These are phyloP conservation scores for Monilinia polystroma DNA, from an alignment of 2,329 filamentous ascomycete genomes.

Conservation along the genomic window DNA sequence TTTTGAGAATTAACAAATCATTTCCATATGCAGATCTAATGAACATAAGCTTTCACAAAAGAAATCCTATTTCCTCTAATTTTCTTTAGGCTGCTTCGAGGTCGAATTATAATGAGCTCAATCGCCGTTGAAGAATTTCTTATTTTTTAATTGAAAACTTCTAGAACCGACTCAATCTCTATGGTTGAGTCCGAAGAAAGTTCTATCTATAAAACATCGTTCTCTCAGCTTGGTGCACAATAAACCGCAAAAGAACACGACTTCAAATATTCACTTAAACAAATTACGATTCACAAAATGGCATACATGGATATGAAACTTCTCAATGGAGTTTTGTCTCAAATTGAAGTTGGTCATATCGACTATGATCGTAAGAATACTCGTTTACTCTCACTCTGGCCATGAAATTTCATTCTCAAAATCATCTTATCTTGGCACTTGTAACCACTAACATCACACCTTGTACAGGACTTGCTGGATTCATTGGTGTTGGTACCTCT, in stretches of 20 bases:
- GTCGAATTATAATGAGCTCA: neutral
- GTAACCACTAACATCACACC: neutral
- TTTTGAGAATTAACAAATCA: neutral
- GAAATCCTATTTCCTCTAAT: neutral
- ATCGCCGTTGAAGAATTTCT: neutral
- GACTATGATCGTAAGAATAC: neutral
- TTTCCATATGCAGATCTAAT: neutral
- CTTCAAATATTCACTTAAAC: neutral
- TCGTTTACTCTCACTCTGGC: neutral
- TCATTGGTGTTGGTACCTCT: neutral
- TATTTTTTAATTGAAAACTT: neutral
- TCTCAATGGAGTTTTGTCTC: neutral
- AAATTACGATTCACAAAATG: neutral
- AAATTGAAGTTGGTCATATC: neutral
- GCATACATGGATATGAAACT: neutral
- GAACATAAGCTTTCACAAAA: neutral
- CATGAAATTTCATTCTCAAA: neutral
- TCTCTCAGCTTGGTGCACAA: neutral
- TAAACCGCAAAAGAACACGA: neutral
- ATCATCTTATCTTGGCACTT: neutral
- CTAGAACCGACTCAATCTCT: too few species aligned
- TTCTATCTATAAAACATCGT: too few species aligned
- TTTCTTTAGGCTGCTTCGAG: neutral
- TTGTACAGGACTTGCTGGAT: neutral
- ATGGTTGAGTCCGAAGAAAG: rapidly evolving